phyloP scores from a whole-genome alignment of 768 basidiomycete genomes.

The Pulveroboletus sp. region DNA sequence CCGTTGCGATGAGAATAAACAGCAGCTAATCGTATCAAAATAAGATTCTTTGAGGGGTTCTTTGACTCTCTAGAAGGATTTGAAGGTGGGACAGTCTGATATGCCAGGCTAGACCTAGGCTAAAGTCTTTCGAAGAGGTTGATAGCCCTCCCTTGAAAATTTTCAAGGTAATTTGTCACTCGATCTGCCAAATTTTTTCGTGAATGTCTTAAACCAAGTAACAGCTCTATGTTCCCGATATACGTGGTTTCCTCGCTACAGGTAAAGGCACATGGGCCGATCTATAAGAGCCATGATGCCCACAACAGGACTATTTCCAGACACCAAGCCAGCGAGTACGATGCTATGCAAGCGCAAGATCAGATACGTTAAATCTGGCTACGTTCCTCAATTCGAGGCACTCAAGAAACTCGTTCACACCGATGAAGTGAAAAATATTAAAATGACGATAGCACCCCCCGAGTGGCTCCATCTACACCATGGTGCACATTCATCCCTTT shows the following conservation, averaged over 20 bases:
- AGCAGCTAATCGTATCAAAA: neutral
- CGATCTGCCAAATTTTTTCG: no score
- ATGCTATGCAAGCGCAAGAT: constrained; percentile 53
- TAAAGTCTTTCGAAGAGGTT: constrained; percentile 18
- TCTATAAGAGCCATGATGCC: no score
- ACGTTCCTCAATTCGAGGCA: constrained; percentile 60
- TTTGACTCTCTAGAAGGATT: constrained; percentile 27
- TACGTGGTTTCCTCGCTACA: constrained; percentile 18
- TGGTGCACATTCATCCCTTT: constrained; percentile 35
- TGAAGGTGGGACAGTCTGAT: constrained; percentile 16
- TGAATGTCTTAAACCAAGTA: neutral
- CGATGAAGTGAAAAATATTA: constrained; percentile 65
- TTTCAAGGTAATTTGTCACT: constrained; percentile 17
- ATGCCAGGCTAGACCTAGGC: neutral
- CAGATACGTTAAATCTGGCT: constrained; percentile 58
- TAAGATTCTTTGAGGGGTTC: constrained; percentile 29
- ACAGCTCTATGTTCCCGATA: constrained; percentile 27
- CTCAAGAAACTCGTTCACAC: constrained; percentile 55
- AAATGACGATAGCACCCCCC: constrained; percentile 69
- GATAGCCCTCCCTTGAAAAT: constrained; percentile 23
- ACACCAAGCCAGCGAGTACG: constrained; percentile 20
- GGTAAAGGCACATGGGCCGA: constrained; percentile 13
- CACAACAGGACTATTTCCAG: constrained; percentile 7
- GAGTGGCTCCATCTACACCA: constrained; percentile 72
- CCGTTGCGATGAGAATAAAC: neutral